Conservation (phyloP, 2,329 filamentous ascomycete species). For the Biscogniauxia marginata region DNA sequence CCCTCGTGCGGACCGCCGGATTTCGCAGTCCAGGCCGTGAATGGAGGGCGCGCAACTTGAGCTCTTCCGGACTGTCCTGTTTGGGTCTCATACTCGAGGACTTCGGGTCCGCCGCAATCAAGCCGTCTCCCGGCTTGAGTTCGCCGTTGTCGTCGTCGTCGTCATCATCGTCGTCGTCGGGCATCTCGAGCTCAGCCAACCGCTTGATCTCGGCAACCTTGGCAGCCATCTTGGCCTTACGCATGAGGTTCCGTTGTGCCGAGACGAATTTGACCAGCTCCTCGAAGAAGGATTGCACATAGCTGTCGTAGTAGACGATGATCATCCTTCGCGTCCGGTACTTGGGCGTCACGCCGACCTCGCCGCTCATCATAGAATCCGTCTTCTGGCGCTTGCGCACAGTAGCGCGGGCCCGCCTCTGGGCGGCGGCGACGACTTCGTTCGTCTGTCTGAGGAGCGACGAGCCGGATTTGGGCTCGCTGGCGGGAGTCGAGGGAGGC, state of each 20-base stretch:
- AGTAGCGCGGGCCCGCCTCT: constrained; percentile 46
- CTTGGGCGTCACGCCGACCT: constrained; percentile 44
- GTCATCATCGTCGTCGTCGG: constrained; percentile 46
- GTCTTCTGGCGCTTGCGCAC: constrained; percentile 51
- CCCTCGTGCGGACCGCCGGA: constrained; percentile 21
- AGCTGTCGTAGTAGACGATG: constrained; percentile 89
- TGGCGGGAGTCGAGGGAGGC: constrained; percentile 33
- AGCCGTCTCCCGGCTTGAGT: constrained; percentile 25
- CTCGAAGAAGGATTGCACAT: constrained; percentile 81
- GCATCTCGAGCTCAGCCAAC: constrained; percentile 58
- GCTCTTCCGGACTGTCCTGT: constrained; percentile 19
- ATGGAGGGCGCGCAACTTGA: constrained; percentile 38
- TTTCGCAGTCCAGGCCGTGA: constrained; percentile 31
- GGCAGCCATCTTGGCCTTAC: constrained; percentile 83
- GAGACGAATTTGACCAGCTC: constrained; percentile 79
- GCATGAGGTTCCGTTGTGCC: constrained; percentile 75
- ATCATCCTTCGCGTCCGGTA: constrained; percentile 74
- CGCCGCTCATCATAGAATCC: constrained; percentile 51
- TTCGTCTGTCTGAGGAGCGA: constrained; percentile 40
- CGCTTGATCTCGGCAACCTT: constrained; percentile 66
- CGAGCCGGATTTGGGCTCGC: constrained; percentile 36
- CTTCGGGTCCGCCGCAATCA: constrained; percentile 22
- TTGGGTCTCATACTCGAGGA: constrained; percentile 8
- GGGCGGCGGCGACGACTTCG: constrained; percentile 45
- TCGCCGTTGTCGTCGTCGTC: constrained; percentile 30